Conservation (phyloP, 1,284 basidiomycete genomes). For the Cryptococcus hybrid region DNA sequence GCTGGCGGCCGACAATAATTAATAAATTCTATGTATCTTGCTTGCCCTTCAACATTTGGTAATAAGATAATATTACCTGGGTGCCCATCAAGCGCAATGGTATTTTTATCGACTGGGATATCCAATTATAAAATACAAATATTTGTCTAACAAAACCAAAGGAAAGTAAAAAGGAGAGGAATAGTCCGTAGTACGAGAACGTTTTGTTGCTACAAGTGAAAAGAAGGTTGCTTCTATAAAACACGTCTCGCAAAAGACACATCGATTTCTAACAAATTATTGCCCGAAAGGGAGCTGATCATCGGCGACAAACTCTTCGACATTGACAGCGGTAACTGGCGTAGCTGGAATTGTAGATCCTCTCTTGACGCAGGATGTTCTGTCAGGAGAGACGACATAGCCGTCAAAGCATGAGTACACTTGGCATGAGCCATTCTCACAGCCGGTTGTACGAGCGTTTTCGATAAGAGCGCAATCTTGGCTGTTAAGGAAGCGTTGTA, state of each 20-base stretch:
- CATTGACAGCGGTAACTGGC: slow-evolving; percentile 28
- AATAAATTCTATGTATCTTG: too few relatives aligned
- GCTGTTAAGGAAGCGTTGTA: slow-evolving; percentile 16
- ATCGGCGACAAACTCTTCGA: slow-evolving; percentile 7
- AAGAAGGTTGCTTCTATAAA: neutral
- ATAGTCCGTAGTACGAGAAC: neutral
- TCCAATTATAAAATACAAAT: neutral
- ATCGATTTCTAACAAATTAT: neutral
- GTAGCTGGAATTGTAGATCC: slow-evolving; percentile 29
- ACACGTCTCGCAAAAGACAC: neutral
- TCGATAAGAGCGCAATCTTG: slow-evolving; percentile 50
- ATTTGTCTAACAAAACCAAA: neutral
- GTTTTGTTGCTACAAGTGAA: neutral
- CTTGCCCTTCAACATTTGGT: too few relatives aligned
- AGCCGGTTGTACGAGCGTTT: slow-evolving; percentile 45
- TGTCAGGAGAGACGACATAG: slow-evolving; percentile 43
- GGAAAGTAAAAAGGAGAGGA: neutral
- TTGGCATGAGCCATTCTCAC: slow-evolving; percentile 40
- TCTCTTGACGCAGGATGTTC: slow-evolving; percentile 39
- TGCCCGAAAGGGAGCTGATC: slow-evolving; percentile 6
- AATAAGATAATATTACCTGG: too few relatives aligned
- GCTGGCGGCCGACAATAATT: too few relatives aligned
- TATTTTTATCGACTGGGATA: slow-evolving; percentile 7
- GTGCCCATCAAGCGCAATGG: slow-evolving; percentile 2
- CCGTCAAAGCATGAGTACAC: slow-evolving; percentile 48